These are phyloP conservation scores for Carex pumila DNA, from an alignment of 176 grass and related monocot genomes.

Conservation along the genomic window DNA sequence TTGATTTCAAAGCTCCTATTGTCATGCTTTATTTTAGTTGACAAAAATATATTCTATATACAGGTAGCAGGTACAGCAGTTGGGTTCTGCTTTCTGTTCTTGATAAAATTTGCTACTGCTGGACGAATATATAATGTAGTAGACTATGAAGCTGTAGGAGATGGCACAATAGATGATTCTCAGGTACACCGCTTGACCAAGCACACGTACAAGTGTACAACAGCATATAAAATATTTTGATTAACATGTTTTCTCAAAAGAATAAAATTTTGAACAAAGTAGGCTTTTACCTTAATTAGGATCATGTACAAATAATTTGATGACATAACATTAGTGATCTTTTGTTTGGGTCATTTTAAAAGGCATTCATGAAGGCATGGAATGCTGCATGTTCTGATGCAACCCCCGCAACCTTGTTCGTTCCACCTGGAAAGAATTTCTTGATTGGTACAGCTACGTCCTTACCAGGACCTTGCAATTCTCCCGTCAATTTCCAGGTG, in stretches of 20 bases:
- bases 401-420: conserved; percentile 27
- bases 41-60: not conserved
- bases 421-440: conserved; percentile 50
- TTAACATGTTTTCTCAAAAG: no score
- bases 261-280: no score
- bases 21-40: not conserved
- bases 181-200: not conserved
- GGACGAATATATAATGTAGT: conserved; percentile 18
- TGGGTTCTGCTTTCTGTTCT: conserved; percentile 3
- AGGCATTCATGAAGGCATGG: conserved; percentile 74
- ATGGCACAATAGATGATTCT: conserved; percentile 38
- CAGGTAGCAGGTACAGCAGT: not conserved
- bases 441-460: conserved; percentile 34
- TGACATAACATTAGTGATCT: not conserved
- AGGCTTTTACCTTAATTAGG: conserved; percentile 11
- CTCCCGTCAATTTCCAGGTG: conserved; percentile 61
- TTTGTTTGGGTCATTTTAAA: not conserved
- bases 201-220: no score
- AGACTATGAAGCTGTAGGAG: conserved; percentile 26
- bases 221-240: no score
- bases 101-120: not conserved
- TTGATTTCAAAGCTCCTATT: not conserved
- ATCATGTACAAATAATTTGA: not conserved
- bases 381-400: conserved; percentile 33
- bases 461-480: conserved; percentile 63